Evolutionary conservation across 371 early-diverging fungal species (phyloP), one percentile per base, ranked within the genome.

Genomic region (Sporodiniella umbellata): DNA sequence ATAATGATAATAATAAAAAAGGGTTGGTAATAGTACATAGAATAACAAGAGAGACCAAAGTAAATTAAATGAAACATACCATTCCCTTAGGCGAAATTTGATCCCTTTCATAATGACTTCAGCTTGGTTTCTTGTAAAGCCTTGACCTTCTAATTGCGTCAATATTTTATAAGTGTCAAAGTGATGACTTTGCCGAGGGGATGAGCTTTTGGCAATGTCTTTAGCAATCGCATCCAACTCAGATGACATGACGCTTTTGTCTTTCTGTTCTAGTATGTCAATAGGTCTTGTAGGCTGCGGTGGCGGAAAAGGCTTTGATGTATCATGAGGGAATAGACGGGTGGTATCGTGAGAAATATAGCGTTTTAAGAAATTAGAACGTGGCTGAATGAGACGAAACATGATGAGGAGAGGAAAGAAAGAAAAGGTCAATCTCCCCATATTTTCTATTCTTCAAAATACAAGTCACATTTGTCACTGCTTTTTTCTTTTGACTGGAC

Each of bases 101-200:
- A 90, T 84, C 28, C 74, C 73, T 25, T 78, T 66, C 89, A 87
- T 87, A 25, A 90, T 65, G 12, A 76, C 74, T 11, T 84, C 86
- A 1, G 90, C 81, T 64, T 89, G 90, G 8, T 64, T 75, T 15
- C 87, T 67, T 1, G 76, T 74, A 47, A 87, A 82, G 8, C 88
- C 88, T 39, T 79, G 74, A 2, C 66, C 59, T 22, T 81, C 79
- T 5, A 90, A 67, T 35, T 77, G 70, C 15, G 63, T 50, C 11
- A 88, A 82, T 12, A 89, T 48, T 46, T 78, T 72, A 57, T 86
- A 83, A 5, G 90, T 90, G 46, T 87, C 79, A 47, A 86, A 86
- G 46, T 68, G 62, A 51, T 82, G 80, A 45, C 71, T 61, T 24
- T 44, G 24, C 40, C 48, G 46, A 28, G 42, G 51, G 17, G 19